phyloP scores from a whole-genome alignment of 2,329 filamentous ascomycete species.

The Sclerotinia glacialis region DNA sequence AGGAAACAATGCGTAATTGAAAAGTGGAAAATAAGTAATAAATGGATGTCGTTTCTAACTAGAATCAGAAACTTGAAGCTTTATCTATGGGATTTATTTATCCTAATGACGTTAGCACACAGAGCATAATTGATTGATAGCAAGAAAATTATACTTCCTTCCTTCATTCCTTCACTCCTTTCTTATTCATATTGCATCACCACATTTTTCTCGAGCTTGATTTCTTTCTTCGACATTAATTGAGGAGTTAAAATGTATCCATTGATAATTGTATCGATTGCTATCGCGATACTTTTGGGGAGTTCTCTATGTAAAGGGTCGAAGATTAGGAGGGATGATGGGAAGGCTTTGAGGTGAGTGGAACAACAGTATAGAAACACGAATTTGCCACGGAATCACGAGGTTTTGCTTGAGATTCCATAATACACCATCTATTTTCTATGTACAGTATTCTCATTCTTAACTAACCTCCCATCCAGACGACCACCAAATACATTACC shows the following conservation, averaged over 20 bases:
- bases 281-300: slow-evolving; percentile 20
- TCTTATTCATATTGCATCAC: slow-evolving; percentile 10
- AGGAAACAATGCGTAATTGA: not conserved
- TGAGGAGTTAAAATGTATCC: slow-evolving; percentile 28
- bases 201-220: not conserved
- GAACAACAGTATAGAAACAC: not conserved
- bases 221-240: not conserved
- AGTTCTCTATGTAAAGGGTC: slow-evolving; percentile 29
- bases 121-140: not conserved
- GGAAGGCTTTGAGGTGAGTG: slow-evolving; percentile 35
- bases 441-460: not conserved
- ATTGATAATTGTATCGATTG: slow-evolving; percentile 25
- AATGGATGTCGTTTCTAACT: not conserved
- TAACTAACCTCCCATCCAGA: slow-evolving; percentile 25
- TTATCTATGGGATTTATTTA: not conserved
- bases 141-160: not conserved
- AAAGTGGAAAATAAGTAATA: not conserved
- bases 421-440: not conserved
- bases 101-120: not conserved
- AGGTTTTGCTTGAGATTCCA: not conserved
- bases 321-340: slow-evolving; percentile 36
- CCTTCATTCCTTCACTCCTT: slow-evolving; percentile 16
- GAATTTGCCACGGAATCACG: slow-evolving; percentile 7
- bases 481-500: slow-evolving; percentile 43
- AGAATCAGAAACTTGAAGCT: not conserved